phyloP scores from a whole-genome alignment of 73 alveolate genomes.

The Paramecium sonneborni region DNA sequence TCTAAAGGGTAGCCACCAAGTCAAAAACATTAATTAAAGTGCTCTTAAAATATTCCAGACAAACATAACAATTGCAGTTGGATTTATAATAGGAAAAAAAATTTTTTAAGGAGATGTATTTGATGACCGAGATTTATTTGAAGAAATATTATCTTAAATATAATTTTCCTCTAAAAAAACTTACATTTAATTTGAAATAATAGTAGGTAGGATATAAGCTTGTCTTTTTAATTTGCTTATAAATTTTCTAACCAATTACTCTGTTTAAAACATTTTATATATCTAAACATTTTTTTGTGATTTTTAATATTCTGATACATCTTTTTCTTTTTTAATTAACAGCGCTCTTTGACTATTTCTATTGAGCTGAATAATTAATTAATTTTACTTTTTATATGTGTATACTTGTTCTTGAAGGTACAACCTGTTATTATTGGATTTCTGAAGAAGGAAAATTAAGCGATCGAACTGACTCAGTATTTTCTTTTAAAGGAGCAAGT shows the following conservation, averaged over 20 bases:
- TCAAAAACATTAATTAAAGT: not conserved
- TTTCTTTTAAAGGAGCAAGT: not conserved
- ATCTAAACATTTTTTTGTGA: not conserved
- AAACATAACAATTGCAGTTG: not conserved
- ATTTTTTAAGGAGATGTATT: not conserved
- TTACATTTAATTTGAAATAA: not conserved
- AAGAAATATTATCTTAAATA: not conserved
- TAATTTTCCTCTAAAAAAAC: not conserved
- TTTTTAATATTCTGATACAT: not conserved
- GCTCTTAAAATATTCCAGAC: not conserved
- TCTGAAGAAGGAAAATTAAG: slow-evolving; percentile 18
- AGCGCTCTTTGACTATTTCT: not conserved
- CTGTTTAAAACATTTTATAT: not conserved
- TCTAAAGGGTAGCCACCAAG: slow-evolving; percentile 35
- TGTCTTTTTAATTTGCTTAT: not conserved
- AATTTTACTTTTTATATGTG: not conserved
- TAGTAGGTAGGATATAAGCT: not conserved
- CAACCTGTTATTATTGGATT: not conserved
- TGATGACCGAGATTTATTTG: not conserved
- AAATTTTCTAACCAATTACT: not conserved
- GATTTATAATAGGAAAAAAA: not conserved
- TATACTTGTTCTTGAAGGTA: not conserved
- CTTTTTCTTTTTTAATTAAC: not conserved
- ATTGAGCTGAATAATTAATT: not conserved
- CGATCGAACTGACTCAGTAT: slow-evolving; percentile 33